These are phyloP conservation scores for Monosporascus sp. DNA, from an alignment of 2,329 filamentous ascomycete species.

Conservation along the genomic window DNA sequence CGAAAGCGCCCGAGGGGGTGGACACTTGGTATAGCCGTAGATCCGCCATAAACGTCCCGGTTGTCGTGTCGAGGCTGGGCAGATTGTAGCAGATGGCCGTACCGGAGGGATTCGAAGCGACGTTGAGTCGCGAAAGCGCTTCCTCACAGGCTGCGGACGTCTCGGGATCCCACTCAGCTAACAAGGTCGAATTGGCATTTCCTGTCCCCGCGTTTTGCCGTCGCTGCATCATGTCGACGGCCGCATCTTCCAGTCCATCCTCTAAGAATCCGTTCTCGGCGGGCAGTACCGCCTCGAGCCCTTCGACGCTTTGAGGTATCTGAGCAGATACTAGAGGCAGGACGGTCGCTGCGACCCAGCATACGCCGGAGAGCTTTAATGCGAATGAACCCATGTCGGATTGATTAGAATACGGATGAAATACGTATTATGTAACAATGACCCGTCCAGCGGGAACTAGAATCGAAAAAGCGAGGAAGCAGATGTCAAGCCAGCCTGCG, in stretches of 20 bases:
- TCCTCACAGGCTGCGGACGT: conserved; percentile 56
- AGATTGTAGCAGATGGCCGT: conserved; percentile 81
- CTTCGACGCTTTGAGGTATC: conserved; percentile 2
- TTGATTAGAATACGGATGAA: background rate
- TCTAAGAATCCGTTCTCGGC: conserved; percentile 10
- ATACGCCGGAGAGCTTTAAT: background rate
- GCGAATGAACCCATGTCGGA: background rate
- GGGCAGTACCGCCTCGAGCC: conserved; percentile 10
- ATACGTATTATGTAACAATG: background rate
- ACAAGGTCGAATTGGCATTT: conserved; percentile 37
- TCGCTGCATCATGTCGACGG: conserved; percentile 11
- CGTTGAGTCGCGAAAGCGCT: conserved; percentile 49
- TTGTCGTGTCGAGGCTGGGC: conserved; percentile 60
- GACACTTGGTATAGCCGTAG: conserved; percentile 69
- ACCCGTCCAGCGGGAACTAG: background rate
- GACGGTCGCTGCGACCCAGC: background rate
- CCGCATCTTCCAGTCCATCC: conserved; percentile 9
- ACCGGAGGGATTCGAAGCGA: conserved; percentile 68
- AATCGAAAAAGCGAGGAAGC: background rate
- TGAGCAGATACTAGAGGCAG: background rate
- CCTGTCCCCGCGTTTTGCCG: conserved; percentile 11
- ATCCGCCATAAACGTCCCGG: conserved; percentile 72
- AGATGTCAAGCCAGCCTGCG: background rate
- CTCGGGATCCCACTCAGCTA: conserved; percentile 50
- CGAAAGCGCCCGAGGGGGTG: conserved; percentile 49